Conservation (phyloP, 2,329 filamentous ascomycete genomes). For the Aspergillus sp. region DNA sequence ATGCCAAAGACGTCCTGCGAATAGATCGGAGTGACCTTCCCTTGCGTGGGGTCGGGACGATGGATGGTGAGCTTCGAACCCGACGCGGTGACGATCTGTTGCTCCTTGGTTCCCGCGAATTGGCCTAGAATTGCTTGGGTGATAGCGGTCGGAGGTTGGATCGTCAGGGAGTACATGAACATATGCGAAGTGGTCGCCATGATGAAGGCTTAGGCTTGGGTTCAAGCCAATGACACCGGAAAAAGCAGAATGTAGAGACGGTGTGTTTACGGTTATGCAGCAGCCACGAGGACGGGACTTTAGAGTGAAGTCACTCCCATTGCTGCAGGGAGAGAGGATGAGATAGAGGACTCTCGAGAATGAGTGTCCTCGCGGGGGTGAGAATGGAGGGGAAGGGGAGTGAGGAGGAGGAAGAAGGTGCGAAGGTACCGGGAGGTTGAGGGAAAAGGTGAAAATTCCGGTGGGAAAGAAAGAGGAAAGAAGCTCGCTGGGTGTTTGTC, state of each 20-base stretch:
- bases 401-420: constrained; percentile 3
- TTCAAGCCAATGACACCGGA: constrained; percentile 12
- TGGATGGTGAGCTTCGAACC: constrained; percentile 86
- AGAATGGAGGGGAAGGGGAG: constrained; percentile 4
- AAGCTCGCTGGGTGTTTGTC: constrained; percentile 16
- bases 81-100: constrained; percentile 92
- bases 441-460: constrained; percentile 29
- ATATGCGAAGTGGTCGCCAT: constrained; percentile 99
- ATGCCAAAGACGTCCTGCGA: constrained; percentile 97
- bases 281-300: constrained; percentile 22
- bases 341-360: constrained; percentile 24
- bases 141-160: constrained; percentile 86
- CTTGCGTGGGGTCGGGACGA: constrained; percentile 78
- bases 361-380: constrained; percentile 18
- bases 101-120: constrained; percentile 93
- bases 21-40: constrained; percentile 79
- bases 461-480: constrained; percentile 18
- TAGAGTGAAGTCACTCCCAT: constrained; percentile 36
- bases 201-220: constrained; percentile 35
- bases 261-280: constrained; percentile 25
- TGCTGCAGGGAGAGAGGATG: constrained; percentile 24
- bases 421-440: constrained; percentile 9
- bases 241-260: not conserved
- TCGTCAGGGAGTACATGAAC: constrained; percentile 97
- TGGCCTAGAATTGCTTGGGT: constrained; percentile 90